Evolutionary conservation across 768 basidiomycete genomes (phyloP).

Genomic region (Xerocomus spinulosus): DNA sequence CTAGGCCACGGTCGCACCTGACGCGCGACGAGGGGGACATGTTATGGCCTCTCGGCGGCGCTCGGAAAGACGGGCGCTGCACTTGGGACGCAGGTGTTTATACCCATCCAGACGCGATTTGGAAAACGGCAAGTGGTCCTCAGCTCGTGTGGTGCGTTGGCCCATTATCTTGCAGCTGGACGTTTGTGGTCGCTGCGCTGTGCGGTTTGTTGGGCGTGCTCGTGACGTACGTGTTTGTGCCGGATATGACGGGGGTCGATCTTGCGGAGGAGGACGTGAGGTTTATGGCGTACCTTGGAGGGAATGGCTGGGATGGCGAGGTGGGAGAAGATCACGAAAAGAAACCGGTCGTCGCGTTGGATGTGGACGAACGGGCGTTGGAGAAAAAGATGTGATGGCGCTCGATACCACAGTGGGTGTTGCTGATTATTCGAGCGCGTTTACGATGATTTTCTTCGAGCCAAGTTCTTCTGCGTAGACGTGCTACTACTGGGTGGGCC

Average conservation of each 20-base stretch:
- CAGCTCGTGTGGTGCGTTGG: no score
- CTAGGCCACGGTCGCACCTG: background rate
- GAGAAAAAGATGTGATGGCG: constrained; percentile 8
- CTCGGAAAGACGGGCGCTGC: constrained; percentile 69
- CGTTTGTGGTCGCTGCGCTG: constrained; percentile 62
- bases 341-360: constrained; percentile 16
- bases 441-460: no score
- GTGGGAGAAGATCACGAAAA: constrained; percentile 51
- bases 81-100: constrained; percentile 65
- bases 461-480: no score
- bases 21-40: constrained; percentile 47
- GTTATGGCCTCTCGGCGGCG: constrained; percentile 64
- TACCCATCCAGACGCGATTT: constrained; percentile 59
- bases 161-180: no score
- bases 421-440: no score
- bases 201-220: constrained; percentile 61
- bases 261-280: constrained; percentile 62
- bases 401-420: no score
- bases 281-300: constrained; percentile 54
- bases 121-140: constrained; percentile 45
- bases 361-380: constrained; percentile 7
- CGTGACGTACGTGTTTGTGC: constrained; percentile 63
- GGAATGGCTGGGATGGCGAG: constrained; percentile 61
- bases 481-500: no score
- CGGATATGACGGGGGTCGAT: constrained; percentile 64